Evolutionary conservation across 164 flowering plant genomes (phyloP).

Genomic region (Tinospora cordifolia): DNA sequence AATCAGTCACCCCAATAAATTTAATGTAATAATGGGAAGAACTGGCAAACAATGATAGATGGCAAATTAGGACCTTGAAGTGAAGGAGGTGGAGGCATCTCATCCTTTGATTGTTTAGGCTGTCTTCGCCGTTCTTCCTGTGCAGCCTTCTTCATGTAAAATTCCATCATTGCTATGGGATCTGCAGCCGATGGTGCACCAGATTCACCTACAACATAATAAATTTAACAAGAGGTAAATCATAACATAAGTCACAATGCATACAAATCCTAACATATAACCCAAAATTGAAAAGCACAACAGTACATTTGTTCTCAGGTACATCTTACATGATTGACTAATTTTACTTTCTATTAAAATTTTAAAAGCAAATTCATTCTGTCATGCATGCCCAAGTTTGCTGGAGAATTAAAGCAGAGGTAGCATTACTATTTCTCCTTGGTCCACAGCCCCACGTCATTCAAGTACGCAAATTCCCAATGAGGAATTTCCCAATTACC

Average conservation of each 20-base stretch:
- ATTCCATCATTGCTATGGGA: constrained; percentile 97
- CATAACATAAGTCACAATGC: not conserved
- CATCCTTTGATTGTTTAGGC: constrained; percentile 80
- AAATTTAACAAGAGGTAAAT: not conserved
- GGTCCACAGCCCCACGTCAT: no score
- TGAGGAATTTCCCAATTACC: no score
- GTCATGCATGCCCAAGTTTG: no score
- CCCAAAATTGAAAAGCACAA: not conserved
- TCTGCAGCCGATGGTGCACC: constrained; percentile 47
- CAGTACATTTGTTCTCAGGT: not conserved
- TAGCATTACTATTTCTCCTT: no score
- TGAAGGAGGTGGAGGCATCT: constrained; percentile 98
- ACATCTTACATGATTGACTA: not conserved
- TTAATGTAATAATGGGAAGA: no score
- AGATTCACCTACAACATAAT: constrained; percentile 37
- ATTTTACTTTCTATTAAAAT: not conserved
- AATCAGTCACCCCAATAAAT: not conserved
- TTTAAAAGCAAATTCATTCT: no score
- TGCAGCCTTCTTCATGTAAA: constrained; percentile 91
- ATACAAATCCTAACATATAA: not conserved
- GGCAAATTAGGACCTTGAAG: constrained; percentile 54
- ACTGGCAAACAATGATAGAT: not conserved
- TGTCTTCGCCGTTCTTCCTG: constrained; percentile 74
- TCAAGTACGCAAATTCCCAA: no score
- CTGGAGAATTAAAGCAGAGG: no score